Evolutionary conservation across 805 yeast genomes (phyloP).

Genomic region (Trichomonascus vanleenenianus): DNA sequence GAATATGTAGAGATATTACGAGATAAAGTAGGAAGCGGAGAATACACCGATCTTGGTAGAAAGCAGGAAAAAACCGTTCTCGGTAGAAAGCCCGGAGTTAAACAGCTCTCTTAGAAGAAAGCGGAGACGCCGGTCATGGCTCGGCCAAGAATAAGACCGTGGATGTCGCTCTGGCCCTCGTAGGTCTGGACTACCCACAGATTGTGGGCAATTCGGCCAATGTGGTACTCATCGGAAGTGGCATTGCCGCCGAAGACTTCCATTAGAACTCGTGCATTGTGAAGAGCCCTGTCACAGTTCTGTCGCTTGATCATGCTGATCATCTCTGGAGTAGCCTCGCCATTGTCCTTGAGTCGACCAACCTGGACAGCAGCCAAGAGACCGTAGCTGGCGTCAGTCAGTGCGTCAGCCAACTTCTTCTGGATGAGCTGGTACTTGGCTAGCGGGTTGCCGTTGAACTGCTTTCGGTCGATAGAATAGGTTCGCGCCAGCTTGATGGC

Average conservation of each 20-base stretch:
- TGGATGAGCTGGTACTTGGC: constrained; percentile 36
- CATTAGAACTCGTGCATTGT: constrained; percentile 31
- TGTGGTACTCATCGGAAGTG: constrained; percentile 37
- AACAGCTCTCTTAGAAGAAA: constrained; percentile 8
- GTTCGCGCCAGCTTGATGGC: constrained; percentile 30
- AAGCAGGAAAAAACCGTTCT: too few relatives aligned
- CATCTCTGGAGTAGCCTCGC: constrained; percentile 34
- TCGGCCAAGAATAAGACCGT: constrained; percentile 34
- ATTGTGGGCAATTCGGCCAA: constrained; percentile 36
- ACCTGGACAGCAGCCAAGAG: constrained; percentile 34
- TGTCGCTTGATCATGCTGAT: constrained; percentile 37
- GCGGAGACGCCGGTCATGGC: constrained; percentile 33
- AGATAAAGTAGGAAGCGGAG: too few relatives aligned
- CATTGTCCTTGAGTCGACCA: constrained; percentile 34
- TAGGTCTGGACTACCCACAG: constrained; percentile 39
- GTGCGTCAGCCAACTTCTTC: constrained; percentile 36
- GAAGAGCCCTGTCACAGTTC: constrained; percentile 36
- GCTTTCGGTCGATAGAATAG: constrained; percentile 34
- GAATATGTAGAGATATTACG: too few relatives aligned
- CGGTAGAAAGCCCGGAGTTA: too few relatives aligned
- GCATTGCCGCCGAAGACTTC: constrained; percentile 41
- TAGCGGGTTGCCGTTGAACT: constrained; percentile 32
- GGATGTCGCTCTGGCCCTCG: constrained; percentile 40
- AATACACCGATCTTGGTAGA: too few relatives aligned
- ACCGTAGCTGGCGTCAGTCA: constrained; percentile 35